Evolutionary conservation across 805 yeast genomes (phyloP).

Genomic region (Hanseniaspora taiwanica): DNA sequence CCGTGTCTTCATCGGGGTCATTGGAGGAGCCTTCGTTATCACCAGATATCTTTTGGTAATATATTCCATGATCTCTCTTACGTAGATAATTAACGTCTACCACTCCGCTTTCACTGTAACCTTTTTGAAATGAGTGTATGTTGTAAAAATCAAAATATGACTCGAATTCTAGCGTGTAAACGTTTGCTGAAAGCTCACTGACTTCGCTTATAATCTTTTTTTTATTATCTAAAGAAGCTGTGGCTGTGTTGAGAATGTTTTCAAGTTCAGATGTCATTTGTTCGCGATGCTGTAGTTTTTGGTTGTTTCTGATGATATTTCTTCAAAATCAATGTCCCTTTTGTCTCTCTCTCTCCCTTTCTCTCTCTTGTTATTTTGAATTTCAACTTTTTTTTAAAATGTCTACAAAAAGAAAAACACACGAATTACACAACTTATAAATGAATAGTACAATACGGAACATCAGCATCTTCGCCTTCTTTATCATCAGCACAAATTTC

Average conservation of each 20-base stretch:
- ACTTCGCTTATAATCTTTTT: conserved; percentile 7
- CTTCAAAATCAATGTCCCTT: background rate
- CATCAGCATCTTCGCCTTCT: conserved; percentile 90
- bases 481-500: conserved; percentile 89
- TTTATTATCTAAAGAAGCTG: conserved; percentile 5
- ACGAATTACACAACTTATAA: conserved; percentile 17
- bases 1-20: conserved; percentile 6
- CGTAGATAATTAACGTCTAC: conserved; percentile 19
- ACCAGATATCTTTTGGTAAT: conserved; percentile 13
- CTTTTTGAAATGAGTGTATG: conserved; percentile 18
- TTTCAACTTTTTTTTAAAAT: background rate
- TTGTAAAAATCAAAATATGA: conserved; percentile 20
- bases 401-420: background rate
- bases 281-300: background rate
- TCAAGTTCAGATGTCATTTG: background rate
- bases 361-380: background rate
- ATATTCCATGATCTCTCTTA: conserved; percentile 16
- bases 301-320: background rate
- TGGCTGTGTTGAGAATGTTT: background rate
- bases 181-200: conserved; percentile 7
- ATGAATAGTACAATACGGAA: conserved; percentile 70
- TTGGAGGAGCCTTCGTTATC: background rate
- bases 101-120: conserved; percentile 21
- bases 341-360: too few species aligned
- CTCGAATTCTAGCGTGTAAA: conserved; percentile 22